phyloP scores from a whole-genome alignment of 2,329 filamentous ascomycete genomes.

The Fusarium caatingaense region DNA sequence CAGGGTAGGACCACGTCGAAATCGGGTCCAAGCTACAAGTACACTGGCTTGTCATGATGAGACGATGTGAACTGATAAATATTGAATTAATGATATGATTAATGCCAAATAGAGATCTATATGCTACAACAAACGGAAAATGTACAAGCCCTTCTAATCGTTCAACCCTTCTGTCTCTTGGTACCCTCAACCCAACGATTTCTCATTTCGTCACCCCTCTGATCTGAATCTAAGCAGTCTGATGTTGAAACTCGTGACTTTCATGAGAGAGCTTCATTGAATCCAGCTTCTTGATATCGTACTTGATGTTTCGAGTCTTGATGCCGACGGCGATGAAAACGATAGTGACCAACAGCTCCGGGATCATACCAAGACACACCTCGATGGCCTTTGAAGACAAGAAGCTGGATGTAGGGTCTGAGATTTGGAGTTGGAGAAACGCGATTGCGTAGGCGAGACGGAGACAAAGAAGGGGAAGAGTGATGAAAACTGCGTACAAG shows the following conservation, averaged over 20 bases:
- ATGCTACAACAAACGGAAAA: accelerated
- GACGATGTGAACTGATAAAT: no score
- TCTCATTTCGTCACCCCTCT: no score
- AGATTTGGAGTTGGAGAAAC: conserved; percentile 11
- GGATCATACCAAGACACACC: conserved; percentile 11
- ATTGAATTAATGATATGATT: background rate
- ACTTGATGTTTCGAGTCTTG: conserved; percentile 1
- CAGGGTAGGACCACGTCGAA: background rate
- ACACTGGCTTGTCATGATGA: background rate
- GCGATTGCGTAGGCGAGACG: conserved; percentile 15
- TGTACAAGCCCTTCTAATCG: accelerated
- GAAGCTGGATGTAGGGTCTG: conserved; percentile 5
- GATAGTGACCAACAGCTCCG: conserved; percentile 6
- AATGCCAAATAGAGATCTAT: background rate
- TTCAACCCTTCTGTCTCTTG: no score
- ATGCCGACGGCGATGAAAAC: conserved; percentile 11
- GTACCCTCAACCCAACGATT: no score
- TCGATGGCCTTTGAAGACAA: conserved; percentile 12
- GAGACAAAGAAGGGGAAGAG: conserved; percentile 9
- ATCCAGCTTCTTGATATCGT: conserved; percentile 12
- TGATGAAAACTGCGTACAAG: conserved; percentile 10
- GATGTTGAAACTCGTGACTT: background rate
- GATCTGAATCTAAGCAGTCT: background rate
- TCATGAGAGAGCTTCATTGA: background rate
- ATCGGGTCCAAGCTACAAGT: background rate